phyloP scores from a whole-genome alignment of 202 grass and related monocot genomes.

The Sporobolus alterniflorus region DNA sequence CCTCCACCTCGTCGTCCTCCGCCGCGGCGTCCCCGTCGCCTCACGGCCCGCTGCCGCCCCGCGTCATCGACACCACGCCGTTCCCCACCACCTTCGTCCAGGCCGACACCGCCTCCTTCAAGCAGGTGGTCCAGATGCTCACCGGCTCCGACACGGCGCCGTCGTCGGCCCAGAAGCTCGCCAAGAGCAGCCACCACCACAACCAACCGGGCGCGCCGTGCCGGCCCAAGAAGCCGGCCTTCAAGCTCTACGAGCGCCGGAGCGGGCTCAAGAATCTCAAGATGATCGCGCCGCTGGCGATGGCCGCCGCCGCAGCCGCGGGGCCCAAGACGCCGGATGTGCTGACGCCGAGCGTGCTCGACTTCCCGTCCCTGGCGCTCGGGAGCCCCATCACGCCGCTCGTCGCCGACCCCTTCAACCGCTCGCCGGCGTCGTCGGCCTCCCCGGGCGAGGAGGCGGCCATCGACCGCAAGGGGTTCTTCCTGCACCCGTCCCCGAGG shows the following conservation, averaged over 20 bases:
- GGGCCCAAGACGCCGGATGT: constrained; percentile 46
- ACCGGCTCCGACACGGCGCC: constrained; percentile 62
- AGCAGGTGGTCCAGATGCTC: constrained; percentile 95
- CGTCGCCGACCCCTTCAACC: constrained; percentile 71
- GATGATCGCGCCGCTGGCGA: constrained; percentile 74
- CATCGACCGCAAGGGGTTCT: constrained; percentile 75
- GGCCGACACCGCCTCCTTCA: constrained; percentile 89
- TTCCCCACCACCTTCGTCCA: constrained; percentile 94
- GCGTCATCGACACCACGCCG: constrained; percentile 69
- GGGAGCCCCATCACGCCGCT: constrained; percentile 93
- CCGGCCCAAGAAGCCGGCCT: constrained; percentile 79
- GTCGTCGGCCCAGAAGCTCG: constrained; percentile 22
- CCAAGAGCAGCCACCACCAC: constrained; percentile 30
- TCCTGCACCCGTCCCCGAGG: constrained; percentile 73
- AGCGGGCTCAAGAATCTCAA: constrained; percentile 81
- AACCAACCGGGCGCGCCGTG: constrained; percentile 2
- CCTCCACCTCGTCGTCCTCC: too few relatives aligned
- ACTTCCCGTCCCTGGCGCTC: constrained; percentile 79
- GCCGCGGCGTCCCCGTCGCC: too few relatives aligned
- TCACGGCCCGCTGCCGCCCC: not conserved
- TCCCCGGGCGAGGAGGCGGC: constrained; percentile 34
- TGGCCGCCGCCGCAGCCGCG: constrained; percentile 40
- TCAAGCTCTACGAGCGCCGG: constrained; percentile 96
- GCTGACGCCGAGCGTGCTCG: constrained; percentile 81
- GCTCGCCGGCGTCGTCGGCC: constrained; percentile 36